phyloP scores from a whole-genome alignment of 2,329 filamentous ascomycete species.

The Epichloe brachyelytri region DNA sequence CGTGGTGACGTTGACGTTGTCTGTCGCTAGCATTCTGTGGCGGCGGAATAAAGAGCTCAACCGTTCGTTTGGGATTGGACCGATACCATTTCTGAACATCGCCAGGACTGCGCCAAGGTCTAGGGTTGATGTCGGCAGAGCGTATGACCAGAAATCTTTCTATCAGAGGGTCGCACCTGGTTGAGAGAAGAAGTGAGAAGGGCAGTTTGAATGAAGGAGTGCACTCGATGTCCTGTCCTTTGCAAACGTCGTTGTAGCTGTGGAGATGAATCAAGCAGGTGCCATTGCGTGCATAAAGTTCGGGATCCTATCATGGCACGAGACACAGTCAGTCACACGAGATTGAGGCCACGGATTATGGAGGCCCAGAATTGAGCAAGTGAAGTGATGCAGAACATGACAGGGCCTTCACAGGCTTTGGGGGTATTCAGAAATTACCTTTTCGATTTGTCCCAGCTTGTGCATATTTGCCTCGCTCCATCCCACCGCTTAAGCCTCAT shows the following conservation, averaged over 20 bases:
- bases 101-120: constrained; percentile 11
- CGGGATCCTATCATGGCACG: constrained; percentile 44
- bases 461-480: constrained; percentile 3
- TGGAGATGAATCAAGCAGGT: constrained; percentile 62
- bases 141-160: constrained; percentile 30
- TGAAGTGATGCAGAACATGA: not conserved
- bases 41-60: constrained; percentile 59
- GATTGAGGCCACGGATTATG: not conserved
- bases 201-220: constrained; percentile 57
- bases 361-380: not conserved
- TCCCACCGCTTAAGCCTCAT: constrained; percentile 8
- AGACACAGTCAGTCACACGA: not conserved
- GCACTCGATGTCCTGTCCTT: constrained; percentile 44
- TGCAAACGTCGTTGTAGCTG: constrained; percentile 17
- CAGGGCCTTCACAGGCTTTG: not conserved
- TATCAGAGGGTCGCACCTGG: constrained; percentile 48
- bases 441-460: constrained; percentile 5
- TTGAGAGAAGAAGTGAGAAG: constrained; percentile 41
- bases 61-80: constrained; percentile 17
- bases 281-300: constrained; percentile 55
- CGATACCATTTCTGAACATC: constrained; percentile 21
- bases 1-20: constrained; percentile 47
- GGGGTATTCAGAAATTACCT: constrained; percentile 2
- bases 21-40: constrained; percentile 39
- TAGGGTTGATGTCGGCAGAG: constrained; percentile 16